Evolutionary conservation across 176 grass and related monocot species (phyloP), one percentile per base, ranked within the genome.

Genomic region (Oryza punctata): DNA sequence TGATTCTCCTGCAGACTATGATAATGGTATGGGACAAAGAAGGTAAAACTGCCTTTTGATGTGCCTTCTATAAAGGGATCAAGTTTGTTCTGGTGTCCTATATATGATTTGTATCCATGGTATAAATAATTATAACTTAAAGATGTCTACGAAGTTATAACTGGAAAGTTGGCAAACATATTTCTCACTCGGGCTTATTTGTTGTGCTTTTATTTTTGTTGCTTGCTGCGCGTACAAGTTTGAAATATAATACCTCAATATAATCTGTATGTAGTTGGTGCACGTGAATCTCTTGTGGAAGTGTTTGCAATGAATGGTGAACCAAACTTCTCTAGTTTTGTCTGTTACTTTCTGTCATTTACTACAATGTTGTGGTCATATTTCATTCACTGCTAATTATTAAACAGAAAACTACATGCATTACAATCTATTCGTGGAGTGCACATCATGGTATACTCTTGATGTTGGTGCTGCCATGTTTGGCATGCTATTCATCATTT

Each of bases 21-120:
- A 64, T 63, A 87, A 79, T 74, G 79, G 63, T 87, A 83, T 70
- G 75, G 88, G 50, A 83, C 46, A 87, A 83, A 90, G 84, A 90
- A 90, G 84, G 88, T 90, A 87, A 69, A 78, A 40, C 24, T 67
- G 25, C 28, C 78, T 61, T 8, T 24, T 86, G 74, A 69, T 87
- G 49, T 35, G 74, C 79, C 63, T 79, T 70, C 64, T 26, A 23
- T 69, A 65, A 65, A 19, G 3, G 60, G 14, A 52, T 70, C 40
- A 61, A 24, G 7, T 76, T 76, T 81, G 24, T 81, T 77, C 71
- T 41, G 23, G 12, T 71, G 45, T 49, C 25, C 9, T 26, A 21
- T 73, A 83, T 73, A n/a, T 18, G 52, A n/a, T 77, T 77, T 27
- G 13, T 60, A 13, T 72, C n/a, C 73, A 26, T 72, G 24, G 25